Percentiles rank a stretch among this genome's conserved stretches.
Evolutionary conservation across 2,329 filamentous ascomycete species (phyloP).

Genomic region (Sarocladium strictum): DNA sequence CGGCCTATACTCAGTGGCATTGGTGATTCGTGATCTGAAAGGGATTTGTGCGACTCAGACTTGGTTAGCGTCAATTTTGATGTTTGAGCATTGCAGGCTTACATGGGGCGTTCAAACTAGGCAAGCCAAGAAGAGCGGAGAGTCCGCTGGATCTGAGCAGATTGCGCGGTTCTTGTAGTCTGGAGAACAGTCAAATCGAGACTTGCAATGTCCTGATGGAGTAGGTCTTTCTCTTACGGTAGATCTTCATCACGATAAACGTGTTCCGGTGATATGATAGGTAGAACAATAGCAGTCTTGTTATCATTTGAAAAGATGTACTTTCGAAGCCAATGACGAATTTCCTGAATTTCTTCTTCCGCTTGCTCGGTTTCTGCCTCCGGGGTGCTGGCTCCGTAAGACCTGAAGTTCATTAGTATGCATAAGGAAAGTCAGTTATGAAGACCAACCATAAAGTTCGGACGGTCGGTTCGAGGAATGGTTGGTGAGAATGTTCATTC

Average conservation of each 20-base stretch:
- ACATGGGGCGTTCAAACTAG: conserved; percentile 29
- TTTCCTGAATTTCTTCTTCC: conserved; percentile 19
- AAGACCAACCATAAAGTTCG: conserved; percentile 23
- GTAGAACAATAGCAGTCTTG: conserved; percentile 23
- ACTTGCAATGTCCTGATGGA: not conserved
- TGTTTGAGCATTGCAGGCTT: conserved; percentile 16
- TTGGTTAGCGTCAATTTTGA: not conserved
- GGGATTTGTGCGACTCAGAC: conserved; percentile 22
- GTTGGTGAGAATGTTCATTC: conserved; percentile 16
- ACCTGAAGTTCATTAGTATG: conserved; percentile 14
- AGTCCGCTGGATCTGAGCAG: conserved; percentile 2
- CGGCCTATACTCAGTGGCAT: conserved; percentile 21
- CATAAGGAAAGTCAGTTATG: not conserved
- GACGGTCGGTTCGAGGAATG: conserved; percentile 24
- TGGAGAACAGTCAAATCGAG: not conserved
- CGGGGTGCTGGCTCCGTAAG: conserved; percentile 17
- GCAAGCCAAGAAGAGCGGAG: conserved; percentile 16
- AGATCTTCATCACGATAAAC: conserved; percentile 19
- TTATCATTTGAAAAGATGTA: conserved; percentile 18
- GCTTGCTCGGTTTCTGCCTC: conserved; percentile 18
- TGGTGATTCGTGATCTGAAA: conserved; percentile 24
- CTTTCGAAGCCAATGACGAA: conserved; percentile 25
- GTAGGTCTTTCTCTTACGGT: conserved; percentile 16
- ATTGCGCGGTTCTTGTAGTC: not conserved
- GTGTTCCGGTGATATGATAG: conserved; percentile 15